Evolutionary conservation across 2,329 filamentous ascomycete genomes (phyloP).

Genomic region (Helminthosporium solani): DNA sequence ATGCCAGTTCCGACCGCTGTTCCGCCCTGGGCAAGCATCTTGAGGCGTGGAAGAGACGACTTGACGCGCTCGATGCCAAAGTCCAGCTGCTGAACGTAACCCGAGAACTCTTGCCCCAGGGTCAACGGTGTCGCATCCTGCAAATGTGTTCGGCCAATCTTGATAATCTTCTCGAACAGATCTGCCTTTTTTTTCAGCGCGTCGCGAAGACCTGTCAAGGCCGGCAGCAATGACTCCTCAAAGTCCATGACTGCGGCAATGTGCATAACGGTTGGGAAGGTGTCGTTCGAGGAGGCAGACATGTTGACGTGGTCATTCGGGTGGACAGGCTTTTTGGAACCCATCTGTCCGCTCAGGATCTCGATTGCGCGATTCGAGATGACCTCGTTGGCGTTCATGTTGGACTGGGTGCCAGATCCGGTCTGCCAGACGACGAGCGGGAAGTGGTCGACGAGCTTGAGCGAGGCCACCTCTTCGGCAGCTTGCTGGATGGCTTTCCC

Average conservation of each 20-base stretch:
- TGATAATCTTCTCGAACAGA: constrained; percentile 92
- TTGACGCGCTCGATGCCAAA: constrained; percentile 86
- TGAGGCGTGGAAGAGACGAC: constrained; percentile 77
- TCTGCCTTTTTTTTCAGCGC: constrained; percentile 87
- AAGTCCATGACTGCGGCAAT: constrained; percentile 95
- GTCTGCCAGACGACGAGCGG: constrained; percentile 99
- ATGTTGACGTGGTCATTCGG: constrained; percentile 99
- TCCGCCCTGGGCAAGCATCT: constrained; percentile 88
- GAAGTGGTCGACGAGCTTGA: constrained; percentile 96
- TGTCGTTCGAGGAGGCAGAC: constrained; percentile 97
- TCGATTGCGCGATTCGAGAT: constrained; percentile 99
- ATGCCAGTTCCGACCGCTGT: constrained; percentile 96
- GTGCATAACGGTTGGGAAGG: constrained; percentile 99
- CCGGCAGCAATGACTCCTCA: constrained; percentile 79
- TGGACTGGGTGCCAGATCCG: constrained; percentile 96
- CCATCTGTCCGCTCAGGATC: constrained; percentile 91
- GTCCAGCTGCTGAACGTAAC: constrained; percentile 93
- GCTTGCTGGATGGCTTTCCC: constrained; percentile 94
- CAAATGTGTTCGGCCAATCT: constrained; percentile 96
- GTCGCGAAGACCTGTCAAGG: constrained; percentile 76
- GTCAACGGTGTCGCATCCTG: constrained; percentile 97
- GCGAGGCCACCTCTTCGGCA: constrained; percentile 85
- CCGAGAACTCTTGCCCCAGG: constrained; percentile 95
- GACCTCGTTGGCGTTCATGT: constrained; percentile 99
- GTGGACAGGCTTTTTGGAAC: constrained; percentile 97